Base-by-base conservation (phyloP, 2,329 filamentous ascomycete genomes). In the Clonostachys solani region DNA sequence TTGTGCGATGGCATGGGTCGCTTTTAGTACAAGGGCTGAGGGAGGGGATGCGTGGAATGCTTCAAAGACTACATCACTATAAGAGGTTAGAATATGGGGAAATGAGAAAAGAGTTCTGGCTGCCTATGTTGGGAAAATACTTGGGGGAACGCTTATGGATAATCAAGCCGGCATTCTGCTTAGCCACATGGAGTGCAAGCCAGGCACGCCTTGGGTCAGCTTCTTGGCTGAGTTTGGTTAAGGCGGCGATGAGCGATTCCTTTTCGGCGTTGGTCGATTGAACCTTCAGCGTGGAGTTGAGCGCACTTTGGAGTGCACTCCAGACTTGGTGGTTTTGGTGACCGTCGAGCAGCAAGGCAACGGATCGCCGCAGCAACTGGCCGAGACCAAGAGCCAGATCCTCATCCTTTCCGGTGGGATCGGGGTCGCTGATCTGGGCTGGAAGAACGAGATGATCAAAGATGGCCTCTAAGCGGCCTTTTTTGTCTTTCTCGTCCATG, bases 41-140 rank as follows among this genome's bases (percentile, higher is more conserved):
- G 58, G 55, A 0, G 84, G 67, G 0, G 81, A 83, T 0, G 76
- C 67, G 58, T 87, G 81, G 43, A 87, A 87, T 0, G 70, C 69
- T 57, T 88, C 84, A 35, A 50, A 80, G 15, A 54, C 74, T 48
- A 56, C 51, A 12, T 19, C 57, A 19, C 12, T 54, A 43, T 45
- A 29, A 29, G 23, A 29, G 23, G 9, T 29, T 29, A 29, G 23
- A 29, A 29, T 29, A 10, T 10, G 9, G 23, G 9, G 10, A 29
- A 3, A 10, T 10, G 23, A 29, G 23, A 8, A 29, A 29, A 29
- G 23, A 29, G 9, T 29, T 29, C 23, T 29, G 9, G 23, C 9
- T 29, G 23, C 23, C 5, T 10, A 29, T 29, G 9, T 29, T 29
- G 23, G 23, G 9, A 29, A 29, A 10, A 29, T 29, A 29, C 23